Evolutionary conservation across 805 yeast genomes (phyloP).

Genomic region (Kazachstania africana): DNA sequence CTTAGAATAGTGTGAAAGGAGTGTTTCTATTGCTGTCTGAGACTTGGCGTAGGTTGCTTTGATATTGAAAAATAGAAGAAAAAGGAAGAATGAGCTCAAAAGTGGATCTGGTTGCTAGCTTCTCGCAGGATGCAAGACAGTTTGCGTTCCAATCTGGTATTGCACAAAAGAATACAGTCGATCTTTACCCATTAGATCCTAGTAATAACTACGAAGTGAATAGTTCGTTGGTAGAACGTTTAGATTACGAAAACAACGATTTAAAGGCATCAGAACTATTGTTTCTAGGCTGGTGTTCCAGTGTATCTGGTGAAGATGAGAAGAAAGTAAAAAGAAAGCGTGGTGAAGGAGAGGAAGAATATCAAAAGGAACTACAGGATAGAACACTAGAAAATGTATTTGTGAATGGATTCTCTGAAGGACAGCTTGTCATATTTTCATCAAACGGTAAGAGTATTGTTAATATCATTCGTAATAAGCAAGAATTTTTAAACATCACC

Average conservation of each 20-base stretch:
- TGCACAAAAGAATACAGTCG: slow-evolving; percentile 25
- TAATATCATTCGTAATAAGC: slow-evolving; percentile 26
- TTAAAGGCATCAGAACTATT: slow-evolving; percentile 16
- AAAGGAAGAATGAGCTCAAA: slow-evolving; percentile 11
- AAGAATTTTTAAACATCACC: slow-evolving; percentile 27
- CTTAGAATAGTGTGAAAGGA: too few species aligned
- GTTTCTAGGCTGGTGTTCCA: slow-evolving; percentile 20
- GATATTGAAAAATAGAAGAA: too few species aligned
- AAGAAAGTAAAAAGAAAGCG: slow-evolving; percentile 16
- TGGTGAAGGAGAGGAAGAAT: slow-evolving; percentile 2
- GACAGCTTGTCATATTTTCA: slow-evolving; percentile 24
- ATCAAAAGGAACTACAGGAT: slow-evolving; percentile 17
- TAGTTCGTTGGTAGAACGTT: slow-evolving; percentile 21
- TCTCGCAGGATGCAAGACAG: slow-evolving; percentile 21
- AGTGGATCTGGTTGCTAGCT: slow-evolving; percentile 15
- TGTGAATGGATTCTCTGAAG: slow-evolving; percentile 20
- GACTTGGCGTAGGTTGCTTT: too few species aligned
- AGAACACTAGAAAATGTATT: slow-evolving; percentile 15
- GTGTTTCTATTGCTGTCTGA: too few species aligned
- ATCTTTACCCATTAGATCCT: slow-evolving; percentile 23
- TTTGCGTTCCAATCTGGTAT: slow-evolving; percentile 25
- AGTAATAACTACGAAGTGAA: slow-evolving; percentile 15
- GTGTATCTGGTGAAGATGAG: neutral
- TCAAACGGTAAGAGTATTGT: slow-evolving; percentile 26
- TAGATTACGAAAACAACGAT: slow-evolving; percentile 25